Evolutionary conservation across 2,329 filamentous ascomycete genomes (phyloP).

Genomic region (Sporothrix curviconia): DNA sequence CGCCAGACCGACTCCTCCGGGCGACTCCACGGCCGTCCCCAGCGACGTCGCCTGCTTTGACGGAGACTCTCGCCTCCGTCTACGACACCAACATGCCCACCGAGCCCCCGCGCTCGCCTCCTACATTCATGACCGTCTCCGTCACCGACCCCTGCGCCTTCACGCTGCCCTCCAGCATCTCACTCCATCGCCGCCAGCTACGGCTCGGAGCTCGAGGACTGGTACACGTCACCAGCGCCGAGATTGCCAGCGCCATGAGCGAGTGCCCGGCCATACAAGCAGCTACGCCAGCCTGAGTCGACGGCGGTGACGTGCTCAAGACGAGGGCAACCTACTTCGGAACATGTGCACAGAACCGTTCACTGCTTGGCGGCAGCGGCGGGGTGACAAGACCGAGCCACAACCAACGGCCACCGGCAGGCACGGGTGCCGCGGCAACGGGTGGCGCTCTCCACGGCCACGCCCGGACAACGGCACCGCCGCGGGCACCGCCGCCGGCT

Average conservation of each 20-base stretch:
- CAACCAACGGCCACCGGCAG: neutral
- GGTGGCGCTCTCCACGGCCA: neutral
- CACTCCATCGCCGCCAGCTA: slow-evolving; percentile 20
- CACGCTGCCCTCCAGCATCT: slow-evolving; percentile 22
- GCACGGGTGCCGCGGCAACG: neutral
- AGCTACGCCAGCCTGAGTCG: slow-evolving; percentile 5
- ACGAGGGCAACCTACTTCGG: neutral
- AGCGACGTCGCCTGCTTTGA: no score
- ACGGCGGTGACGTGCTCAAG: neutral
- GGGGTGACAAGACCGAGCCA: no score
- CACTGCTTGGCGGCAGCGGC: neutral
- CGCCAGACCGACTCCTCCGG: slow-evolving; percentile 23
- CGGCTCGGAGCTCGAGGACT: slow-evolving; percentile 20
- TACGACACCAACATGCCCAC: slow-evolving; percentile 22
- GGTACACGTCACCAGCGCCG: slow-evolving; percentile 21
- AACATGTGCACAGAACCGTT: neutral
- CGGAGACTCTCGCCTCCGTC: neutral
- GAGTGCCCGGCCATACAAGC: slow-evolving; percentile 23
- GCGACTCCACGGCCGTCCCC: neutral
- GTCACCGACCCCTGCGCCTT: slow-evolving; percentile 23
- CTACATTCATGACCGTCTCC: no score
- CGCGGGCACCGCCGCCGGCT: neutral
- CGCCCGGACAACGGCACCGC: slow-evolving; percentile 2
- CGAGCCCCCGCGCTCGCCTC: slow-evolving; percentile 21
- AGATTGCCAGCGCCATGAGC: slow-evolving; percentile 20